Base-by-base conservation (phyloP, 495 filamentous ascomycete genomes). In the Barbatosphaeria neglecta region DNA sequence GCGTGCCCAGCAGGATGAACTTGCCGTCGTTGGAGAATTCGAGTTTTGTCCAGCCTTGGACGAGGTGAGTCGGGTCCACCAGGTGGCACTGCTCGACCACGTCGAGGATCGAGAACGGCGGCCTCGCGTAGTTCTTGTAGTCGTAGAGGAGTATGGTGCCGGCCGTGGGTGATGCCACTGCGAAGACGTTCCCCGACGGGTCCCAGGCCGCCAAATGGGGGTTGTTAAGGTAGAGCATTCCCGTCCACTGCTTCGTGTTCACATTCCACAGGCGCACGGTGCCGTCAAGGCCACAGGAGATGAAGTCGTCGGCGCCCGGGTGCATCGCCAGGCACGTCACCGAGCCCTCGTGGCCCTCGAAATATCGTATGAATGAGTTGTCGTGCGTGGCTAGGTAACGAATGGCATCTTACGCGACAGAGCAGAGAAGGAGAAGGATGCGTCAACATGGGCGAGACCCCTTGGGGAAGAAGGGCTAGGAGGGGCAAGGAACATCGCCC, bases 11-110 rank as follows among this genome's bases (percentile, higher is more conserved):
- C 19, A 98, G 75, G 44, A 98, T 59, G 48, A 75, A 77, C 58
- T 94, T 93, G 0, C 92, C 92, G 58, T 98, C 90, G 58, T 97
- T 97, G 43, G 84, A 85, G 59, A 98, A 97, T 50, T 94, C 86
- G 19, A 98, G 69, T 41, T 81, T 83, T 3, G 82, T 92, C 89
- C 90, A 97, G 16, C 63, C 74, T 53, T 65, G 80, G 64, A 65
- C 80, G 3, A 52, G 46, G 8, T 55, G 41, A 2, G 60, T 51
- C 2, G 58, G 16, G 16, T 71, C 65, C 15, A 66, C 59, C 2
- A 51, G 51, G 4, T 46, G 50, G 13, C 65, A 55, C 0, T 56
- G 55, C 28, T 75, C 71, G 0, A 79, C 59, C 19, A 93, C 67
- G 53, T 96, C 89, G 56, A 97, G 93, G 25, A 78, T 86, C 10